Base-by-base conservation (phyloP, 2,329 filamentous ascomycete genomes). In the Fusarium bulbicola region DNA sequence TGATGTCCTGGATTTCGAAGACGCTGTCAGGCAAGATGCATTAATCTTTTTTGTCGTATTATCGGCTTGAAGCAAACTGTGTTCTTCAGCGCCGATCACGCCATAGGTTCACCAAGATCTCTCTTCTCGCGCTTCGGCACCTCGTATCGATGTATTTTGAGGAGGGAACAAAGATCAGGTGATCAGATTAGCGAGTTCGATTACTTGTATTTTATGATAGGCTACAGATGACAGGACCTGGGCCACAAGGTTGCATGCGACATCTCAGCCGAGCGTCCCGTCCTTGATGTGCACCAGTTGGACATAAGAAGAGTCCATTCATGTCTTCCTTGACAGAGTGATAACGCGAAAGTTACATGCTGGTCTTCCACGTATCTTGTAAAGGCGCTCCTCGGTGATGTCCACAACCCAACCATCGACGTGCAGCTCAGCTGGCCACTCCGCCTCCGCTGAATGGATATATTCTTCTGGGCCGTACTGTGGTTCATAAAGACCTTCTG, bases 171-270 rank as follows among this genome's bases (percentile, higher is more conserved):
- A 24, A 32, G 45, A 52, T 26, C 57, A 59, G 43, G 21, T 18
- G 26, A 52, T 37, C 24, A 67, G 64, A 67, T 67, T 46, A 67
- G 63, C 64, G 64, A 67, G 40, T 21, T 57, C 7, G 62, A 59
- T 66, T 18, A 53, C 1, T 67, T 16, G 24, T 34, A 36, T 66
- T 46, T 67, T 67, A 30, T 61, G 53, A 67, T 39, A 67, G 34
- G 28, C 24, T 37, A 37, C 36, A 60, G 59, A 10, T 67, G 64
- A 67, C 28, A 47, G 30, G 14, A 67, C 39, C 21, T 63, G 36
- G 24, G 30, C 26, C 24, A 16, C 28, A 26, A 11, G 6, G 32
- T 50, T 30, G 24, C 42, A 58, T 50, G 2, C n/a, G 0, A 18
- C 32, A n/a, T n/a, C 24, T 28, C 20, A 8, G 32, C 42, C 40